Evolutionary conservation across 495 filamentous ascomycete genomes (phyloP), one percentile per base, ranked within the genome.

Genomic region (Pyrenopolyporus hunteri): DNA sequence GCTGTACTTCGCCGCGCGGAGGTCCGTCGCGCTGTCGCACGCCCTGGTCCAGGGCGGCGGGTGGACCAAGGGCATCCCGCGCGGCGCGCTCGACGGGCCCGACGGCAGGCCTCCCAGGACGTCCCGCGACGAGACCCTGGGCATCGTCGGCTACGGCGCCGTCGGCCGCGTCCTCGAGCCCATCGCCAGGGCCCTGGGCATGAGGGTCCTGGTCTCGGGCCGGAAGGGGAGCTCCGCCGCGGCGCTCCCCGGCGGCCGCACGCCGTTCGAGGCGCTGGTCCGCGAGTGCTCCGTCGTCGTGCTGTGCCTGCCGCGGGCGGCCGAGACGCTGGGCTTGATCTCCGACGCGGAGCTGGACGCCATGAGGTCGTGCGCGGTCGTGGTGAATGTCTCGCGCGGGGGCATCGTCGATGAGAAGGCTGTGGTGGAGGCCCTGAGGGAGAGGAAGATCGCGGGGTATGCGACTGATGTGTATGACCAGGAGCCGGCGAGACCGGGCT

Each of bases 331-430:
- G 16, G 73, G 79, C 37, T 61, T 84, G 43, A 73, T 87, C 33
- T 74, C 73, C 0, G 64, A 63, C 0, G 53, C 71, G 0, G 84
- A 87, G 66, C 69, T 87, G 9, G 23, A 55, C n/a, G 37, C 68
- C 9, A 85, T 87, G 81, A 71, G 67, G 9, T 57, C 68, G 0
- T 70, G 80, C 29, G 72, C 78, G 2, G 49, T 87, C 11, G 16
- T 87, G 8, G 68, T 86, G 43, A 86, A 88, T 63, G 77, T 85
- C 33, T 76, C 80, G 4, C 72, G 84, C 2, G 84, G 84, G 2
- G 84, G 83, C 0, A 81, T 86, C 50, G 79, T 87, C 4, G 75
- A 85, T 47, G 84, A 87, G 59, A 35, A 44, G 3, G 82, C 78
- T 0, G 59, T 86, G 0, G 67, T 80, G 1, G 57, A 70, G 16